Evolutionary conservation across 2,329 filamentous ascomycete genomes (phyloP).

Genomic region (Cercospora zeina): DNA sequence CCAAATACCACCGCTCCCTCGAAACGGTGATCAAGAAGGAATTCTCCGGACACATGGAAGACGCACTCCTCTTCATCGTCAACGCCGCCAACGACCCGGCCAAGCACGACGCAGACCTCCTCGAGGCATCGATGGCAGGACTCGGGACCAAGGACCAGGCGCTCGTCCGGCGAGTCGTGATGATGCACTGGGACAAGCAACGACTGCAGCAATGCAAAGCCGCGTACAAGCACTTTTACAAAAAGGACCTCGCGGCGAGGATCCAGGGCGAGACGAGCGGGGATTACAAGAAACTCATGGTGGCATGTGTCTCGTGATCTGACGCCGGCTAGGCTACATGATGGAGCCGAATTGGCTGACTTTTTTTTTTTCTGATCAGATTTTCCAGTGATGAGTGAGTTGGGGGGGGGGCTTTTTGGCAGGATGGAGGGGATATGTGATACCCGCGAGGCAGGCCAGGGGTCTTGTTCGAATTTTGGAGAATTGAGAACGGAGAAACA

Average conservation of each 20-base stretch:
- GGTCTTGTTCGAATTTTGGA: background rate
- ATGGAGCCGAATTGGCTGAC: conserved; percentile 15
- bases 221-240: conserved; percentile 72
- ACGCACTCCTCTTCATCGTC: conserved; percentile 79
- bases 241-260: conserved; percentile 64
- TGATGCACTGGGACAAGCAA: conserved; percentile 77
- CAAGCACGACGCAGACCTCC: conserved; percentile 74
- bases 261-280: conserved; percentile 77
- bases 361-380: conserved; percentile 23
- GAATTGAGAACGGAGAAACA: no score
- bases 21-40: conserved; percentile 74
- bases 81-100: conserved; percentile 74
- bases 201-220: conserved; percentile 75
- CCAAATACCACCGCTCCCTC: conserved; percentile 69
- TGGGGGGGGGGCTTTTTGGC: conserved; percentile 9
- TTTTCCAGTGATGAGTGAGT: conserved; percentile 23
- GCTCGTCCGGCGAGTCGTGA: conserved; percentile 73
- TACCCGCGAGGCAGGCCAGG: conserved; percentile 21
- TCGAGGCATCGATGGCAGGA: conserved; percentile 88
- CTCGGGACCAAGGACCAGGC: conserved; percentile 82
- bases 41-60: conserved; percentile 90
- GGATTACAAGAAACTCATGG: conserved; percentile 74
- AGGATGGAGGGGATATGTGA: conserved; percentile 9
- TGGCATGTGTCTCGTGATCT: conserved; percentile 53
- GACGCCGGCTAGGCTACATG: background rate